Base-by-base conservation (phyloP, 2,329 filamentous ascomycete genomes). In the Niveomyces coronatus region DNA sequence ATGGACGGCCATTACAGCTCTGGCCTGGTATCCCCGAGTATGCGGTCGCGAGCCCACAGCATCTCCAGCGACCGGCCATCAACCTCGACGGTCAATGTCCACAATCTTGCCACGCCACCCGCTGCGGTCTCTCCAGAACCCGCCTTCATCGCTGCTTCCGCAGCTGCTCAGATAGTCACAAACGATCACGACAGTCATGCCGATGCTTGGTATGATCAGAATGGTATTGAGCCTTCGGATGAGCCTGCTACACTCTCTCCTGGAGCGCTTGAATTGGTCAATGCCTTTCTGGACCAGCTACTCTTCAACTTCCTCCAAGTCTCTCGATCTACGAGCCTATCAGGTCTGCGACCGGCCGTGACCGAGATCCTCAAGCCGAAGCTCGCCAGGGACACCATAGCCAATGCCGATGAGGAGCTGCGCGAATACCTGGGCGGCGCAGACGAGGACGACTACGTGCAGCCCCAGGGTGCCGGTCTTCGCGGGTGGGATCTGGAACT, bases 261-360 rank as follows among this genome's bases (percentile, higher is more conserved):
- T 3, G 71, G 74, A 19, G 85, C 91, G 1, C 66, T 96, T 26
- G 70, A 71, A 29, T 72, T 94, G 9, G 74, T 95, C 53, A 98
- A 98, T 62, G 79, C 74, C 51, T 98, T 98, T 54, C 74, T 98
- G 45, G 91, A 98, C 57, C 85, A 95, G 54, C 69, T 96, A 4
- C 72, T 98, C 5, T 94, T 88, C 66, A 89, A 85, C 53, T 83
- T 96, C 45, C 74, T 98, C n/a, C 76, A 79, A 18, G 67, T 76
- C 10, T 80, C 89, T 14, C 79, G 81, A 50, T 87, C 87, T 3
- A 93, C 87, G 0, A 76, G 79, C 3, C 68, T 96, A 8, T 63
- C 74, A 7, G 71, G 79, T 3, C 71, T 96, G 42, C 78, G 87
- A 43, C 83, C 85, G 3, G 88, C 89, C 22, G 80, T 96, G 22